Evolutionary conservation across 257 asterid species (phyloP).

Genomic region (Nicotiana knightiana): DNA sequence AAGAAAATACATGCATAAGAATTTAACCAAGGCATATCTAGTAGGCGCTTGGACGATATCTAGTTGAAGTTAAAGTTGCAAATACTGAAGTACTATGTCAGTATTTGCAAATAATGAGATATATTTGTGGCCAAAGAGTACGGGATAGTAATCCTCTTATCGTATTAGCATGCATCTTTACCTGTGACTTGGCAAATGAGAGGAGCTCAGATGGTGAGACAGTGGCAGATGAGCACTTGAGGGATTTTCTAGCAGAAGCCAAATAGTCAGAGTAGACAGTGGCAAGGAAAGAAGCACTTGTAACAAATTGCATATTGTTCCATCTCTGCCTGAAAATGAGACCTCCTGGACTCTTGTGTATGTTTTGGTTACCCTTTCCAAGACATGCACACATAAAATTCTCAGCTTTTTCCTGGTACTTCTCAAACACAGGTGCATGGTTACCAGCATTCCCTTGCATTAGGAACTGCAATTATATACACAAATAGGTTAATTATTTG

Average conservation of each 20-base stretch:
- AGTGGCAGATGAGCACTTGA: slow-evolving; percentile 48
- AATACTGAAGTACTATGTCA: too few relatives aligned
- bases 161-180: not conserved
- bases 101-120: not conserved
- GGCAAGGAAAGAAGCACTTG: slow-evolving; percentile 80
- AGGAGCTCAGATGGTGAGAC: slow-evolving; percentile 66
- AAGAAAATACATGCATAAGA: not conserved
- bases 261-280: slow-evolving; percentile 90
- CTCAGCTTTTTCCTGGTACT: slow-evolving; percentile 80
- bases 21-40: not conserved
- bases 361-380: slow-evolving; percentile 76
- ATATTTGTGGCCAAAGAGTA: not conserved
- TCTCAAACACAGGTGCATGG: slow-evolving; percentile 36
- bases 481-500: not conserved
- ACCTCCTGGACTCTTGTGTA: slow-evolving; percentile 92
- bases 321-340: slow-evolving; percentile 87
- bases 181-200: slow-evolving; percentile 86
- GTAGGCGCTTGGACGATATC: too few relatives aligned
- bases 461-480: slow-evolving; percentile 46
- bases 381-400: slow-evolving; percentile 87
- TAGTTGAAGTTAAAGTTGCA: too few relatives aligned
- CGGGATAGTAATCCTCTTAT: not conserved
- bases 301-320: slow-evolving; percentile 98
- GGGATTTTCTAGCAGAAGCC: slow-evolving; percentile 65
- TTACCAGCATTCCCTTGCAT: slow-evolving; percentile 75